A percentile compares a stretch with the other conserved stretches of the same genome.
Evolutionary conservation across 2,329 filamentous ascomycete genomes (phyloP).

Genomic region (Claviceps sp.): DNA sequence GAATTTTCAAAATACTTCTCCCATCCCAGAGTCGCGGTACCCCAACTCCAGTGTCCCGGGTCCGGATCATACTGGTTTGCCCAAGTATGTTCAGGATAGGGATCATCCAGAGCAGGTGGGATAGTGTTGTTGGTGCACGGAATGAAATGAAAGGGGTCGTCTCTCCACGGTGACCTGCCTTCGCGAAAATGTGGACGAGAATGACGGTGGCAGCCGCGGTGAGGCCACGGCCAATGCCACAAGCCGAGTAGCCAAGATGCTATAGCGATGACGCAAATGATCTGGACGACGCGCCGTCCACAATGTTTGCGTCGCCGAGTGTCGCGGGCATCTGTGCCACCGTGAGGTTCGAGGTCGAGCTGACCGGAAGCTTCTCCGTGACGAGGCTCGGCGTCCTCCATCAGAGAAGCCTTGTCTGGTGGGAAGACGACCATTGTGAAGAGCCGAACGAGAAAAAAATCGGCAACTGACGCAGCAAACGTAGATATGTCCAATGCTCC

Average conservation of each 20-base stretch:
- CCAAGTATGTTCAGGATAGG: conserved; percentile 24
- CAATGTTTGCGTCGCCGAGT: background rate
- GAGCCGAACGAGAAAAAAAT: too few species aligned
- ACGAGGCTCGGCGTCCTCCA: background rate
- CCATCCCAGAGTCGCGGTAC: conserved; percentile 11
- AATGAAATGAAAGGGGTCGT: conserved; percentile 33
- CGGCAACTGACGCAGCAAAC: too few species aligned
- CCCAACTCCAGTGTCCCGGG: conserved; percentile 34
- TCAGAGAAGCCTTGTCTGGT: background rate
- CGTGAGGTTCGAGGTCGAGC: too few species aligned
- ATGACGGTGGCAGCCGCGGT: conserved; percentile 5
- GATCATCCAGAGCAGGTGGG: conserved; percentile 28
- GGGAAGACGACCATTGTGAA: background rate
- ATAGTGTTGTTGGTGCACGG: conserved; percentile 30
- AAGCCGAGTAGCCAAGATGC: background rate
- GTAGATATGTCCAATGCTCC: too few species aligned
- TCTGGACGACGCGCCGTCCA: background rate
- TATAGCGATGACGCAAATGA: conserved; percentile 1
- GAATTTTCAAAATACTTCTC: background rate
- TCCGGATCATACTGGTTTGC: conserved; percentile 27
- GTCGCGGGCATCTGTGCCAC: background rate
- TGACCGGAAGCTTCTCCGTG: background rate
- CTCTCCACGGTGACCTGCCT: conserved; percentile 22
- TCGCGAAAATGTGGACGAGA: conserved; percentile 3
- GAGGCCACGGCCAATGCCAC: conserved; percentile 3